Evolutionary conservation across 2,329 filamentous ascomycete species (phyloP).

Genomic region (Aureobasidium melanogenum): DNA sequence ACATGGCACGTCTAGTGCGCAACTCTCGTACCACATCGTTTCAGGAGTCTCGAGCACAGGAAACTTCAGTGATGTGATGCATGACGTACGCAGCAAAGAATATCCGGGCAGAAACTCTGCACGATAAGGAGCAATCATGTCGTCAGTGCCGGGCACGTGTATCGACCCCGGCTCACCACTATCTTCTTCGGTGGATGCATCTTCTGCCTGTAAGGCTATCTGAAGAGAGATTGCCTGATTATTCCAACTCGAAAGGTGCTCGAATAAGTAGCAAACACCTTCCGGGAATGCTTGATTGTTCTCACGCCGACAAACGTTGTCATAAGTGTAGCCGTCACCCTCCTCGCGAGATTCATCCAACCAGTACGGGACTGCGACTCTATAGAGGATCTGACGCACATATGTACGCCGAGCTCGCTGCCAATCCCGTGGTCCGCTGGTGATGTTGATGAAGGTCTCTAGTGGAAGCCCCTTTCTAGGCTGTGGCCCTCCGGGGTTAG

Average conservation of each 20-base stretch:
- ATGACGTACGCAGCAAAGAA: background rate
- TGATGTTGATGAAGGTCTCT: background rate
- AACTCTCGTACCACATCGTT: background rate
- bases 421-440: background rate
- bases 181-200: background rate
- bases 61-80: background rate
- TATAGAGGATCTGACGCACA: background rate
- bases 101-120: background rate
- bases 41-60: background rate
- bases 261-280: background rate
- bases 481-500: background rate
- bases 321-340: background rate
- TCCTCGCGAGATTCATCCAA: background rate
- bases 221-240: background rate
- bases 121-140: background rate
- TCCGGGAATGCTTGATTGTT: background rate
- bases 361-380: background rate
- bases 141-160: background rate
- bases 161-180: background rate
- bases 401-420: background rate
- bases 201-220: background rate
- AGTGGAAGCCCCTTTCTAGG: background rate
- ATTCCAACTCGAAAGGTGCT: background rate
- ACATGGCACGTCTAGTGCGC: background rate
- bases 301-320: background rate